Conservation (phyloP, 2,329 filamentous ascomycete genomes). For the Diplodia corticola region DNA sequence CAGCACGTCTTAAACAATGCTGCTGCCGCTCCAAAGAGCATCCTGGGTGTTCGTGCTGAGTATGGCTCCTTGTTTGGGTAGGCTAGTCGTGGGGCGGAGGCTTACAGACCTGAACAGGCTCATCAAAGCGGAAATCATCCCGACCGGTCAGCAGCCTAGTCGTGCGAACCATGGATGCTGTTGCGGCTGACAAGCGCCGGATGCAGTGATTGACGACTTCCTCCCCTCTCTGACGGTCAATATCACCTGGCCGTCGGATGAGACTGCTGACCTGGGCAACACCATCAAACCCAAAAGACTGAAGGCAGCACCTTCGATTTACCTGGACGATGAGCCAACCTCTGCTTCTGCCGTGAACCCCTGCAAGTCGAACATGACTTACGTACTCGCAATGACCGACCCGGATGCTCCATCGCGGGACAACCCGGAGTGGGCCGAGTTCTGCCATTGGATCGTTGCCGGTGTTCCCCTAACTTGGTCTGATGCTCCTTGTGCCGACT, state of each 20-base stretch:
- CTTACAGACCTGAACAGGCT: constrained; percentile 31
- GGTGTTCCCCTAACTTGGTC: constrained; percentile 34
- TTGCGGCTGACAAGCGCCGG: not conserved
- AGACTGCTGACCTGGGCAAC: constrained; percentile 54
- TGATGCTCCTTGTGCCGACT: not conserved
- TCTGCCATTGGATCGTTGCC: constrained; percentile 58
- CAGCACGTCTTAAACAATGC: constrained; percentile 31
- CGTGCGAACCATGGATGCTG: not conserved
- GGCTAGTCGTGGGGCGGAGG: not conserved
- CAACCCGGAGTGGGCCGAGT: constrained; percentile 57
- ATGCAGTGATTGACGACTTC: constrained; percentile 60
- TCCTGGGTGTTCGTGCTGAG: constrained; percentile 34
- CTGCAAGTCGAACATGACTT: constrained; percentile 38
- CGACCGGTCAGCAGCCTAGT: constrained; percentile 35
- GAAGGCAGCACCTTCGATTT: constrained; percentile 44
- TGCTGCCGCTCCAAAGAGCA: constrained; percentile 24
- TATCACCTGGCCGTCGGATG: constrained; percentile 50
- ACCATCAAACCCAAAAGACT: constrained; percentile 45
- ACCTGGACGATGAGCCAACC: constrained; percentile 38
- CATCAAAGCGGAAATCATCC: constrained; percentile 43
- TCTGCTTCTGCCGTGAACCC: constrained; percentile 24
- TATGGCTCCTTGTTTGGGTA: constrained; percentile 23
- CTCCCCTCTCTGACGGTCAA: constrained; percentile 54
- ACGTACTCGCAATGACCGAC: constrained; percentile 57
- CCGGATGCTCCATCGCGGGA: constrained; percentile 58